phyloP scores from a whole-genome alignment of 2,329 filamentous ascomycete genomes.

The Fusarium sp. region DNA sequence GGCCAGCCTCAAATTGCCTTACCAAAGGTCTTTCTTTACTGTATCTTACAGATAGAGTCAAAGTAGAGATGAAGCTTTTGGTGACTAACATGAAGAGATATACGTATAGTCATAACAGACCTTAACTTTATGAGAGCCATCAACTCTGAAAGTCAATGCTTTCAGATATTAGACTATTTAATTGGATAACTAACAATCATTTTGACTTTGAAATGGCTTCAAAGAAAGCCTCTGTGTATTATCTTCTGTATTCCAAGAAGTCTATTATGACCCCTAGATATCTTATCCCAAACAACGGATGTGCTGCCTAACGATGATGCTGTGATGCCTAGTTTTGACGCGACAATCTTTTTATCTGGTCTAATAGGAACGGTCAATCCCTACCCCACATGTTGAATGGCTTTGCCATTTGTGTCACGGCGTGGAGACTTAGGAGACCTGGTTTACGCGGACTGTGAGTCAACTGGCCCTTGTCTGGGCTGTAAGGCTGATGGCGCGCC shows the following conservation, averaged over 20 bases:
- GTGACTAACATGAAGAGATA: background rate
- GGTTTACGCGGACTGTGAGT: conserved; percentile 24
- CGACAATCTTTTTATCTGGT: conserved; percentile 10
- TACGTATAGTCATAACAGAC: background rate
- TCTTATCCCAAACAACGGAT: background rate
- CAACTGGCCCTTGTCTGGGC: conserved; percentile 6
- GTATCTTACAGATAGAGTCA: too few relatives aligned
- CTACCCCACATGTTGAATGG: conserved; percentile 14
- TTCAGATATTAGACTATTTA: background rate
- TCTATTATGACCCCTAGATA: background rate
- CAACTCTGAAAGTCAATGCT: background rate
- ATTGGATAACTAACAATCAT: background rate
- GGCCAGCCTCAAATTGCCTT: background rate
- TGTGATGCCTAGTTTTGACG: conserved; percentile 20
- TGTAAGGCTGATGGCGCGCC: conserved; percentile 22
- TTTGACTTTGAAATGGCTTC: too few relatives aligned
- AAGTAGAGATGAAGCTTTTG: background rate
- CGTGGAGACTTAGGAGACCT: background rate
- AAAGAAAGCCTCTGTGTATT: too few relatives aligned
- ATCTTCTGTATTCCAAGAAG: background rate
- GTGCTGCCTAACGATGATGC: conserved; percentile 22
- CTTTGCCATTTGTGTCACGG: conserved; percentile 9
- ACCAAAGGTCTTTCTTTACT: background rate
- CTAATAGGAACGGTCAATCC: conserved; percentile 1
- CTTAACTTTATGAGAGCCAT: background rate